Base-by-base conservation (phyloP, 441 rosid species). In the Bocquillonia castaneifolia region DNA sequence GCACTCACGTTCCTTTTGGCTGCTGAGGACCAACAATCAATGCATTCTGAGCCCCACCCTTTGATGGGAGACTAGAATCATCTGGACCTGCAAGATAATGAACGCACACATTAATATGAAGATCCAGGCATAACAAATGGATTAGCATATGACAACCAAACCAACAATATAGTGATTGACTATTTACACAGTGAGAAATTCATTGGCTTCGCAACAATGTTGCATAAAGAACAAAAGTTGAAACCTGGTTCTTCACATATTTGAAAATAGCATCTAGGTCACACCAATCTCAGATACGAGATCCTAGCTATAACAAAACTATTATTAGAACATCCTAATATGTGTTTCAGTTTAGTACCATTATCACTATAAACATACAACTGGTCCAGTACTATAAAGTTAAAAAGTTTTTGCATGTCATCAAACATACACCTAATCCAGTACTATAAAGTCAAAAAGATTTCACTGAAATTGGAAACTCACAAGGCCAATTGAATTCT, bases 1-100 rank as follows among this genome's bases (percentile, higher is more conserved):
- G 60, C 9, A 78, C 88, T 78, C 73, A 88, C 96, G 47, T 67
- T 72, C 86, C 85, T 69, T 80, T 88, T 34, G 89, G 79, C 66
- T 80, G 93, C 60, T 83, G 20, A 72, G 97, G 99, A 78, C 97
- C 99, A 80, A 86, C 88, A 66, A 81, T 83, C 59, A 88, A 71
- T 56, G 96, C 85, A 80, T 76, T 94, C 71, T 87, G 90, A 47
- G 79, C 64, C 51, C 77, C 87, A 66, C 79, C 72, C 80, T 80
- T 85, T 25, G 74, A 84, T 22, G 74, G 54, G 79, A 71, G 77
- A 73, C 71, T 82, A 47, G 93, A 84, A 67, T 77, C 86, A 72
- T 78, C 88, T 44, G 90, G 83, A 70, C 93, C 97, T 88, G 75
- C 73, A 84, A 7, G 55, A 45, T 45, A 57, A 62, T 20, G 61